Evolutionary conservation across 2,329 filamentous ascomycete genomes (phyloP), one percentile per base, ranked within the genome.

Genomic region (Trichoderma oligosporum): DNA sequence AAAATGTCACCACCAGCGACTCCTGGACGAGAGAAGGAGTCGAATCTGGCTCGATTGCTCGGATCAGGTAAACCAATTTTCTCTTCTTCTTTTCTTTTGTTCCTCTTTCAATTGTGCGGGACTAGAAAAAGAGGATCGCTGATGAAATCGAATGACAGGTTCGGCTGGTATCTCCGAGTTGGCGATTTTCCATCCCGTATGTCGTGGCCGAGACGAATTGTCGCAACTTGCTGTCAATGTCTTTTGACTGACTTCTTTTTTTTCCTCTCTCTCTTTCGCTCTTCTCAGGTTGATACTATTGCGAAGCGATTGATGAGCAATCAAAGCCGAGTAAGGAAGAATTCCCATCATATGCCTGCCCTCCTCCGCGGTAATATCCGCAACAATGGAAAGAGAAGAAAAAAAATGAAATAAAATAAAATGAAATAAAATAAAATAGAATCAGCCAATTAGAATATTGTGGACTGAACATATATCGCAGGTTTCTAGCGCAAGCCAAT

Each of bases 231-330:
- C 47, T 7, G 36, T 33, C 20, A 14, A 46, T 33, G 22, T 29
- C 20, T 25, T 24, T 25, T 61, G 33, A 48, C 45, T 46, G 45
- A 33, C 45, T 31, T 39, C 38, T 16, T 14, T 39, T 16, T 20
- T 46, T 42, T 11, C 61, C n/a, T n/a, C n/a, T n/a, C n/a, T n/a
- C n/a, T n/a, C n/a, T 44, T 45, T 38, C 39, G 39, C 49, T 31
- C n/a, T 51, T 51, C 18, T 35, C 36, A 93, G 89, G 90, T 99
- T 73, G 94, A 99, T 77, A 99, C 94, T 49, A 97, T 95, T 68
- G 93, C 94, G 62, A 99, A 99, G 82, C 90, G 94, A 66, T 84
- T 99, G 76, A 99, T 99, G 94, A 97, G 91, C 84, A 97, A 99
- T 76, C 88, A 96, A 73, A 85, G 84, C 61, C 70, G 70, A 63